These are phyloP conservation scores for Piloderma croceum DNA, from an alignment of 768 basidiomycete species.

Conservation along the genomic window DNA sequence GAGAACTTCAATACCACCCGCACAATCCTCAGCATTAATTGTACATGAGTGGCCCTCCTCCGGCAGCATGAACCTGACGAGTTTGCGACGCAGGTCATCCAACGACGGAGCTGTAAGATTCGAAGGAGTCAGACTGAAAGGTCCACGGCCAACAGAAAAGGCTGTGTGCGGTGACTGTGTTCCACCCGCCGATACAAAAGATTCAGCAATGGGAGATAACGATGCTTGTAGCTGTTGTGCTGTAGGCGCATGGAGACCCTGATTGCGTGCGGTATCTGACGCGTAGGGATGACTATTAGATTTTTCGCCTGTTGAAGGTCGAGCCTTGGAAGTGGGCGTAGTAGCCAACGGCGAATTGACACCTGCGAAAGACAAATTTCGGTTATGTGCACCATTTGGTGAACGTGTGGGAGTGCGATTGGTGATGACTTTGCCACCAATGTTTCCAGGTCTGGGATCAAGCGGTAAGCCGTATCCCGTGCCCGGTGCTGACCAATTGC, in stretches of 20 bases:
- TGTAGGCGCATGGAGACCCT: conserved; percentile 26
- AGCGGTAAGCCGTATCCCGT: conserved; percentile 50
- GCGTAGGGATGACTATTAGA: conserved; percentile 56
- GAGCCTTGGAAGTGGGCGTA: conserved; percentile 36
- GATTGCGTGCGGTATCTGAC: conserved; percentile 41
- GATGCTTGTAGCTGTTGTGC: too few species aligned
- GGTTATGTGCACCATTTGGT: conserved; percentile 36
- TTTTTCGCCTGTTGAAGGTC: conserved; percentile 40
- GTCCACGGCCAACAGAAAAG: conserved; percentile 56
- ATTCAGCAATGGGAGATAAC: conserved; percentile 75
- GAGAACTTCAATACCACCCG: conserved; percentile 79
- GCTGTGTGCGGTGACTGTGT: conserved; percentile 38
- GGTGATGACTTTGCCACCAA: conserved; percentile 34
- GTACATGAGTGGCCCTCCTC: conserved; percentile 72
- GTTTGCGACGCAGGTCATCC: conserved; percentile 75
- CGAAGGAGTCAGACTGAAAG: conserved; percentile 45
- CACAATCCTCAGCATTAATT: conserved; percentile 77
- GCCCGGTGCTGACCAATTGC: too few species aligned
- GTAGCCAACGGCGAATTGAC: conserved; percentile 34
- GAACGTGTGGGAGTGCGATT: conserved; percentile 36
- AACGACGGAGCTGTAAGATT: conserved; percentile 46
- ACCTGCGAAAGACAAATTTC: conserved; percentile 47
- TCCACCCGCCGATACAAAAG: conserved; percentile 37
- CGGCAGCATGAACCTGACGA: conserved; percentile 83
- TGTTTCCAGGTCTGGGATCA: conserved; percentile 54